Percentiles rank a stretch among this genome's conserved stretches.
Conservation (phyloP, 129 eudicot species). For the Scalesia atractyloides region DNA sequence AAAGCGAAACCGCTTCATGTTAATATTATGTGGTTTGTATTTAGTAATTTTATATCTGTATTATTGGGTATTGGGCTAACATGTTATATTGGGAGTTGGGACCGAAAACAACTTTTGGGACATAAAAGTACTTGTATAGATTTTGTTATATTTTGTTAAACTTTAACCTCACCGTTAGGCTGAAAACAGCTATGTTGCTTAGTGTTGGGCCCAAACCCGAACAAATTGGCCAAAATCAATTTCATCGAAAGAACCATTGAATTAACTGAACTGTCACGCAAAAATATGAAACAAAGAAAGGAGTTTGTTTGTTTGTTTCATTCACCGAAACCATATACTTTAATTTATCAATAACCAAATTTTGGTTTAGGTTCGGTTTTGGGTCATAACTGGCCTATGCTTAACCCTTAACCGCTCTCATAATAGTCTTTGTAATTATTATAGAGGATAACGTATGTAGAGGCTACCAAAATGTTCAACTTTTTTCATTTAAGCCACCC, state of each 20-base stretch:
- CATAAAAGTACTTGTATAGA: not conserved
- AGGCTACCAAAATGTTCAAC: not conserved
- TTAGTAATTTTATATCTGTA: not conserved
- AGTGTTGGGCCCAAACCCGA: not conserved
- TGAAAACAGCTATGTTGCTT: not conserved
- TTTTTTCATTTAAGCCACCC: not conserved
- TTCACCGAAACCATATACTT: not conserved
- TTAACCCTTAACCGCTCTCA: not conserved
- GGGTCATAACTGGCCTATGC: not conserved
- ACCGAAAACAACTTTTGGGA: not conserved
- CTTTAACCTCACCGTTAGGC: not conserved
- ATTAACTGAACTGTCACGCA: not conserved
- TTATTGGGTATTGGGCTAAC: not conserved
- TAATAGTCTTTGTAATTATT: not conserved
- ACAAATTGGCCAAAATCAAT: not conserved
- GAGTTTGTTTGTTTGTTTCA: not conserved
- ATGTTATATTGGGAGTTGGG: not conserved
- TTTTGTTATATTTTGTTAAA: not conserved
- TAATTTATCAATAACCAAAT: not conserved
- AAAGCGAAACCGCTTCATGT: not conserved
- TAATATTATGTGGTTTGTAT: not conserved
- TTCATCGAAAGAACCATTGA: not conserved
- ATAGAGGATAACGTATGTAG: not conserved
- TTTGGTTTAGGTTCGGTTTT: not conserved
- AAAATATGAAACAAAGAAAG: no score